phyloP scores from a whole-genome alignment of 1,284 basidiomycete genomes.

The Porogramme epimiltina region DNA sequence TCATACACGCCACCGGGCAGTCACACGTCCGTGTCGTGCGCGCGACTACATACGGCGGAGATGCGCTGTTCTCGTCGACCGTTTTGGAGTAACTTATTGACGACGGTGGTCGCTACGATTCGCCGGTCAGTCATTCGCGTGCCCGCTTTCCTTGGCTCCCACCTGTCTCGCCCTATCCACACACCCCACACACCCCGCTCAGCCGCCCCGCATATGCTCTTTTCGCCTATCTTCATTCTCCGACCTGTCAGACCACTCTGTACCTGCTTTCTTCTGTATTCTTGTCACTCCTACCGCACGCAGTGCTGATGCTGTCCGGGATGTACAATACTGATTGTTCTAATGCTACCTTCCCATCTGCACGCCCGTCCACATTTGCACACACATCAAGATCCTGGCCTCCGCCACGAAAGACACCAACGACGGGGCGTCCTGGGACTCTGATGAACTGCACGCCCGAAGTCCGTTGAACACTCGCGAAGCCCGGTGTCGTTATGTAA shows the following conservation, averaged over 20 bases:
- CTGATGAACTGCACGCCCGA: too few relatives aligned
- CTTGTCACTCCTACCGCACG: background rate
- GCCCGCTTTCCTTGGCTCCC: background rate
- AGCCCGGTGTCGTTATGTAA: too few relatives aligned
- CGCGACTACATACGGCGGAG: too few relatives aligned
- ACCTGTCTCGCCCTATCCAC: background rate
- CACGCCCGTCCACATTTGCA: too few relatives aligned
- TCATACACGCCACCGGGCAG: too few relatives aligned
- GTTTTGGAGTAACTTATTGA: conserved; percentile 8
- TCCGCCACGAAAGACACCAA: too few relatives aligned
- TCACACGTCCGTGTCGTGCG: too few relatives aligned
- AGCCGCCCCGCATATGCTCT: background rate
- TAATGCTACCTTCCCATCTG: conserved; percentile 1
- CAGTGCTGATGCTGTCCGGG: background rate
- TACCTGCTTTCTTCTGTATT: background rate
- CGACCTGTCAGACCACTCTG: background rate
- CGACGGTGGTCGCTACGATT: background rate
- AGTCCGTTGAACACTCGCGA: too few relatives aligned
- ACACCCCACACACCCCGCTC: background rate
- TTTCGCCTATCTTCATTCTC: background rate
- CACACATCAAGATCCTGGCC: background rate
- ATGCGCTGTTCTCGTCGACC: background rate
- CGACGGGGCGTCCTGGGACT: too few relatives aligned
- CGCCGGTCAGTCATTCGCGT: too few relatives aligned
- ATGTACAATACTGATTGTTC: conserved; percentile 4